A percentile compares a stretch with the other conserved stretches of the same genome.
phyloP scores from a whole-genome alignment of 148 eudicot species.

The Fallopia convolvulus region DNA sequence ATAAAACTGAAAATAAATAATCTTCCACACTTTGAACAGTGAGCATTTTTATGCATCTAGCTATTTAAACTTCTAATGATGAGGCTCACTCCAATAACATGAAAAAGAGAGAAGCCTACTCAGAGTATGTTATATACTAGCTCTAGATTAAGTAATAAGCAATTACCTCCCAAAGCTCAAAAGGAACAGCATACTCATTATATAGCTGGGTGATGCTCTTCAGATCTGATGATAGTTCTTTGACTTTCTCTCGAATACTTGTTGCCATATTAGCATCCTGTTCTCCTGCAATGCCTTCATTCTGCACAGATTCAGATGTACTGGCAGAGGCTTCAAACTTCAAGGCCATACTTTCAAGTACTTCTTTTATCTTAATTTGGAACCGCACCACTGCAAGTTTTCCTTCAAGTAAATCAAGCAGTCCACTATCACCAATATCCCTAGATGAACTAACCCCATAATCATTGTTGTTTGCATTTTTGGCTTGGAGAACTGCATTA shows the following conservation, averaged over 20 bases:
- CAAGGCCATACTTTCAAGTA: slow-evolving; percentile 52
- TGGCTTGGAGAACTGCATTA: slow-evolving; percentile 94
- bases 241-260: slow-evolving; percentile 51
- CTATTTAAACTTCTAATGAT: not conserved
- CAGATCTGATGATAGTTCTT: slow-evolving; percentile 76
- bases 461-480: slow-evolving; percentile 57
- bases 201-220: slow-evolving; percentile 85
- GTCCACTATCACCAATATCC: slow-evolving; percentile 64
- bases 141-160: not conserved
- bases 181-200: slow-evolving; percentile 93
- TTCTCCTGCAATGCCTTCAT: slow-evolving; percentile 32
- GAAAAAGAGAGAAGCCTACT: slow-evolving; percentile 2
- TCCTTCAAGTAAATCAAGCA: slow-evolving; percentile 89
- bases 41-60: not conserved
- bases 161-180: slow-evolving; percentile 95
- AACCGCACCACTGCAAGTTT: slow-evolving; percentile 93
- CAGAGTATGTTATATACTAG: not conserved
- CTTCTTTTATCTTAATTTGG: slow-evolving; percentile 75
- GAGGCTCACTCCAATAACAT: not conserved
- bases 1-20: not conserved
- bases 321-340: slow-evolving; percentile 43
- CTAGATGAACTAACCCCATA: slow-evolving; percentile 36
- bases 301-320: slow-evolving; percentile 50
- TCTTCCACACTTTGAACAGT: not conserved
- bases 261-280: slow-evolving; percentile 31